Conservation (phyloP, 495 filamentous ascomycete genomes). For the Penicillium pancosmium region DNA sequence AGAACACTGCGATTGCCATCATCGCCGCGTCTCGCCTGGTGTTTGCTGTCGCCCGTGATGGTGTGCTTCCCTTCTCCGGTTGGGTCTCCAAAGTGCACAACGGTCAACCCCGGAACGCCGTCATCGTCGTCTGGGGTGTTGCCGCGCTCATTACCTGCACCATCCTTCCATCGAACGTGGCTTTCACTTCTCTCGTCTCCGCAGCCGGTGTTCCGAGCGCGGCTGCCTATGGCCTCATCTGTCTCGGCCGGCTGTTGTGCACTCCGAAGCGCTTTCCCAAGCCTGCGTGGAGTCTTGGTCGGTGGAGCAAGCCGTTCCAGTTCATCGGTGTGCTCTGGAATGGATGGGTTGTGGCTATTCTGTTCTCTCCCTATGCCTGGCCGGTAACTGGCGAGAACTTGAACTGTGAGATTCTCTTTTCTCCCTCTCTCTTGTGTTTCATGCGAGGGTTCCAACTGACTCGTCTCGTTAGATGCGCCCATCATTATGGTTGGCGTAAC, state of each 20-base stretch:
- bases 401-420: slow-evolving; percentile 41
- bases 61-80: slow-evolving; percentile 56
- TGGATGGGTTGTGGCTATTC: slow-evolving; percentile 51
- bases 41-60: slow-evolving; percentile 59
- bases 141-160: slow-evolving; percentile 54
- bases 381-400: slow-evolving; percentile 48
- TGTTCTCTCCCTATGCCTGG: slow-evolving; percentile 51
- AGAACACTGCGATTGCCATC: slow-evolving; percentile 59
- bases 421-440: background rate
- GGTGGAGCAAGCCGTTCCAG: slow-evolving; percentile 51
- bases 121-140: slow-evolving; percentile 56
- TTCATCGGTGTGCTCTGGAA: slow-evolving; percentile 54
- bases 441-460: background rate
- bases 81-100: slow-evolving; percentile 56
- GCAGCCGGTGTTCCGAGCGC: slow-evolving; percentile 54
- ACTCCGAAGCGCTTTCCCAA: slow-evolving; percentile 51
- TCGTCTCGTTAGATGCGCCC: slow-evolving; percentile 40
- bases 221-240: slow-evolving; percentile 57
- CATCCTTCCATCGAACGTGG: slow-evolving; percentile 54
- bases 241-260: slow-evolving; percentile 51
- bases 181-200: slow-evolving; percentile 58
- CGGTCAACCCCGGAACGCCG: slow-evolving; percentile 57
- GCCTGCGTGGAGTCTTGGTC: slow-evolving; percentile 48
- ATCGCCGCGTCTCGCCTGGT: slow-evolving; percentile 58
- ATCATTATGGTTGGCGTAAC: slow-evolving; percentile 55